Evolutionary conservation across 768 basidiomycete genomes (phyloP).

Genomic region (Russula griseocarnosa): DNA sequence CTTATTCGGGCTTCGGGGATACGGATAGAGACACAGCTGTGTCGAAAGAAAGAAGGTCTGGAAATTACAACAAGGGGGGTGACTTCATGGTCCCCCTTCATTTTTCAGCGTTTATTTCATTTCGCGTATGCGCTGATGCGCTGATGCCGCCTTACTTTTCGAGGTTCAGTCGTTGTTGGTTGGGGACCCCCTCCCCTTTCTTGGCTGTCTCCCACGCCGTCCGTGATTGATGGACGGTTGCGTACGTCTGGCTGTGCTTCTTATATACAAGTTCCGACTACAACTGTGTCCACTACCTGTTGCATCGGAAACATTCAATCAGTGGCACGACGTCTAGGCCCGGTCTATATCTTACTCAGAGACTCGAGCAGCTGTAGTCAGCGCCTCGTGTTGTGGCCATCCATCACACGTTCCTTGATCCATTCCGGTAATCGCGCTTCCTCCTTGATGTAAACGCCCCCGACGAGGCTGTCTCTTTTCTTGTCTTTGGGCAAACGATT

Average conservation of each 20-base stretch:
- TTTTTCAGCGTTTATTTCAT: slow-evolving; percentile 8
- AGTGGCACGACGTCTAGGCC: slow-evolving; percentile 11
- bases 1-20: slow-evolving; percentile 10
- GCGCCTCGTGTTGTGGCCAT: slow-evolving; percentile 20
- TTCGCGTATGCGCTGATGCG: not conserved
- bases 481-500: slow-evolving; percentile 4
- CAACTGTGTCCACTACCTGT: not conserved
- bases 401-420: slow-evolving; percentile 22
- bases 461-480: not conserved
- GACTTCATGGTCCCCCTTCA: not conserved
- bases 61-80: slow-evolving; percentile 7
- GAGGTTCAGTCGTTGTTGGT: not conserved
- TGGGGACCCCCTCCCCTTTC: not conserved
- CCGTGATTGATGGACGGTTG: not conserved
- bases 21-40: not conserved
- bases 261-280: not conserved
- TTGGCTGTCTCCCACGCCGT: not conserved
- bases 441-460: not conserved
- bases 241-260: not conserved
- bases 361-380: not conserved
- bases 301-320: slow-evolving; percentile 5
- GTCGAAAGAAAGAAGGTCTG: not conserved
- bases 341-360: slow-evolving; percentile 5
- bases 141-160: not conserved
- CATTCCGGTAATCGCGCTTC: slow-evolving; percentile 2